These are phyloP conservation scores for Fomitopsis betulina DNA, from an alignment of 1,284 basidiomycete species.

Conservation along the genomic window DNA sequence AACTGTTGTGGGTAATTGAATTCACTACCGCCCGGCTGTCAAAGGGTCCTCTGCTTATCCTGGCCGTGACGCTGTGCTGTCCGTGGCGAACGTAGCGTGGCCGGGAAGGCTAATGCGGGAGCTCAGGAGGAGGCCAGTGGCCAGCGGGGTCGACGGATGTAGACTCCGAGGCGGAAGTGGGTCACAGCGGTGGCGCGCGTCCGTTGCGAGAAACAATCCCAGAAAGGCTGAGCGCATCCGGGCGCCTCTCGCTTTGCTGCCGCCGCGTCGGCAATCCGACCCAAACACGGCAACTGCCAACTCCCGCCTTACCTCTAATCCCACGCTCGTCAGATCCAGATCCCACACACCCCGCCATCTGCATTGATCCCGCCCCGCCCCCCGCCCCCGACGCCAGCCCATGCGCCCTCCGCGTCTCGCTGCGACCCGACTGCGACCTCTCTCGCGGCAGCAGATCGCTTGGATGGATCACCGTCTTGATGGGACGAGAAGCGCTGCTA, in stretches of 20 bases:
- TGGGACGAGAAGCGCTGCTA: constrained; percentile 18
- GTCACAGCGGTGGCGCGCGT: constrained; percentile 6
- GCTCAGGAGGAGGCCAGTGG: not conserved
- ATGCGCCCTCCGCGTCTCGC: not conserved
- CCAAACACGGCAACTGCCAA: not conserved
- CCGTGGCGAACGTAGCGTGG: not conserved
- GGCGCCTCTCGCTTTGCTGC: not conserved
- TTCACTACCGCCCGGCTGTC: constrained; percentile 12
- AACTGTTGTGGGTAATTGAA: constrained; percentile 11
- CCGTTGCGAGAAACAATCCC: not conserved
- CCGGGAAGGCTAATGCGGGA: constrained; percentile 2
- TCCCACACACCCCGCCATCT: constrained; percentile 2
- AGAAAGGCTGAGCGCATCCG: constrained; percentile 4
- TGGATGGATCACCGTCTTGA: constrained; percentile 10
- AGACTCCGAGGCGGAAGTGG: constrained; percentile 9
- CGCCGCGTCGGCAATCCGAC: not conserved
- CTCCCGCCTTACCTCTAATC: not conserved
- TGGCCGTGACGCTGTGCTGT: constrained; percentile 1
- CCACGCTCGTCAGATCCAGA: constrained; percentile 3
- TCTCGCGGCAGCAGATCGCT: not conserved
- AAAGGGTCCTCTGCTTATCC: constrained; percentile 1
- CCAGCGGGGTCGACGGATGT: not conserved
- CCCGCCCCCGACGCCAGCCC: not conserved
- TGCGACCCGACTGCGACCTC: not conserved
- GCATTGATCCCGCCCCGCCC: not conserved